Evolutionary conservation across 2,329 filamentous ascomycete species (phyloP).

Genomic region (Calycina marina): DNA sequence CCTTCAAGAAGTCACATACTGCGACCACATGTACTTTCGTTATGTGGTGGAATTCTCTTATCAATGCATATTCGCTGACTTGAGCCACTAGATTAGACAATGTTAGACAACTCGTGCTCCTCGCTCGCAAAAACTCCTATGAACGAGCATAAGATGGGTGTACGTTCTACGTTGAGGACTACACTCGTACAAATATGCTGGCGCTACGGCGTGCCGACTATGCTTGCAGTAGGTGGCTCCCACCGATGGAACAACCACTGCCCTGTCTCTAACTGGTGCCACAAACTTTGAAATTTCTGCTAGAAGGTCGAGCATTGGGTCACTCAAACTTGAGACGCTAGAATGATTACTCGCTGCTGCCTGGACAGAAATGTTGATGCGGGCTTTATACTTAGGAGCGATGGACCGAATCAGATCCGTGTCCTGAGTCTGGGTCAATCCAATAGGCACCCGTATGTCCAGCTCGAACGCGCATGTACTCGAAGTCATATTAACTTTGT

Average conservation of each 20-base stretch:
- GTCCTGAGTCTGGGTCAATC: slow-evolving; percentile 20
- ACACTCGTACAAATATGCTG: slow-evolving; percentile 26
- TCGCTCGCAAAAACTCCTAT: no score
- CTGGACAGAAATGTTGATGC: slow-evolving; percentile 20
- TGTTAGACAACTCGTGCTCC: no score
- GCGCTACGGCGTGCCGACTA: slow-evolving; percentile 24
- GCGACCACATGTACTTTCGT: no score
- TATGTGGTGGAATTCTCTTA: no score
- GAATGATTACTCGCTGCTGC: slow-evolving; percentile 24
- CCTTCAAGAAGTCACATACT: no score
- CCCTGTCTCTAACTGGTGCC: slow-evolving; percentile 13
- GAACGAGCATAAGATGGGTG: no score
- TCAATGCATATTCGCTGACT: no score
- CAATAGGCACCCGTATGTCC: slow-evolving; percentile 27
- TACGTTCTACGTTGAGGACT: no score
- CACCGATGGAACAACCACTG: slow-evolving; percentile 23
- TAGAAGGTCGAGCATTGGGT: slow-evolving; percentile 21
- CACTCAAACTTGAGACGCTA: slow-evolving; percentile 21
- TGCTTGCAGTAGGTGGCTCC: slow-evolving; percentile 29
- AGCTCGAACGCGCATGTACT: slow-evolving; percentile 25
- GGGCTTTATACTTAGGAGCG: slow-evolving; percentile 18
- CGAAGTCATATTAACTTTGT: slow-evolving; percentile 30
- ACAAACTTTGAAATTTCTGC: slow-evolving; percentile 21
- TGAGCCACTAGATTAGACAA: no score
- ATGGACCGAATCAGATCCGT: slow-evolving; percentile 19